These are phyloP conservation scores for Fusarium mexicanum DNA, from an alignment of 2,329 filamentous ascomycete genomes.

Conservation along the genomic window DNA sequence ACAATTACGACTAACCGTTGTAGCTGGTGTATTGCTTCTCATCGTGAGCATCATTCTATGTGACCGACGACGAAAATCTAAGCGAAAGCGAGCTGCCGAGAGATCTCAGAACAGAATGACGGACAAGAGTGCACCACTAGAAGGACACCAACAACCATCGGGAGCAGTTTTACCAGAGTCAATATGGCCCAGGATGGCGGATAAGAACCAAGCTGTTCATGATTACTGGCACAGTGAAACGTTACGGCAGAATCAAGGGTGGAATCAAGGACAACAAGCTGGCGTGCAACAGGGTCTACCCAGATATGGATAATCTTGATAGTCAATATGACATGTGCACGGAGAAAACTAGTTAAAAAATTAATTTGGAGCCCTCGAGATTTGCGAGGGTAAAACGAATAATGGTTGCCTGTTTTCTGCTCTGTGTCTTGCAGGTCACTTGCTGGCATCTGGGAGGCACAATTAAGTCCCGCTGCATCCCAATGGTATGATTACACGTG, in stretches of 20 bases:
- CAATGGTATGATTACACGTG: accelerated
- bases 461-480: neutral
- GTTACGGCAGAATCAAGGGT: slow-evolving; percentile 7
- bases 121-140: slow-evolving; percentile 1
- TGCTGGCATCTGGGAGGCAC: neutral
- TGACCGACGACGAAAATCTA: slow-evolving; percentile 28
- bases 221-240: slow-evolving; percentile 30
- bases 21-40: slow-evolving; percentile 15
- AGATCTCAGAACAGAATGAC: neutral
- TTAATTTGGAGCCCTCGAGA: neutral
- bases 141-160: neutral
- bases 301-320: slow-evolving; percentile 17
- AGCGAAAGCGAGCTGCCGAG: slow-evolving; percentile 1
- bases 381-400: neutral
- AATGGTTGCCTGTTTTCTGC: neutral
- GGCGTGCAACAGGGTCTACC: neutral
- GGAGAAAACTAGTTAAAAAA: neutral
- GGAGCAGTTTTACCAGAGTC: neutral
- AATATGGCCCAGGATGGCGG: slow-evolving; percentile 25
- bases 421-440: too few relatives aligned
- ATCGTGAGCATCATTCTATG: slow-evolving; percentile 29
- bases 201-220: slow-evolving; percentile 28
- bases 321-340: neutral
- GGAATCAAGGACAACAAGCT: slow-evolving; percentile 11
- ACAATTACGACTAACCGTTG: neutral